Percentiles rank a stretch among this genome's conserved stretches.
These are phyloP conservation scores for Lentinula aciculospora DNA, from an alignment of 768 basidiomycete species.

Conservation along the genomic window DNA sequence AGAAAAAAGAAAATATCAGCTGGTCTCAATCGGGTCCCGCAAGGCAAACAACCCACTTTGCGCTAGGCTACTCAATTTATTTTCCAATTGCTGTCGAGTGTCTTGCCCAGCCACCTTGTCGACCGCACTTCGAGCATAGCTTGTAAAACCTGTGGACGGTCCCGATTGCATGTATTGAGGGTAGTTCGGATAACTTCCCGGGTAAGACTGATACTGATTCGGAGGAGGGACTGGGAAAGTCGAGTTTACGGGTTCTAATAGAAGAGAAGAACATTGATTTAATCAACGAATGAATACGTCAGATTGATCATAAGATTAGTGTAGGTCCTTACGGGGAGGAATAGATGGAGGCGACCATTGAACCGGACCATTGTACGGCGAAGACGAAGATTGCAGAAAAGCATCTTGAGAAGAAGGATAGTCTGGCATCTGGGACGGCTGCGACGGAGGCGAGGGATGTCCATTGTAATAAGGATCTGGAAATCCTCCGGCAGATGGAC, in stretches of 20 bases:
- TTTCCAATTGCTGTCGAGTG: conserved; percentile 44
- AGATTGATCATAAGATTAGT: neutral
- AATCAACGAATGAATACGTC: conserved; percentile 5
- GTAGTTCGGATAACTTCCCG: neutral
- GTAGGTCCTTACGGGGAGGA: conserved; percentile 31
- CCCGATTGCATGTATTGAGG: conserved; percentile 14
- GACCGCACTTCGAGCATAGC: conserved; percentile 42
- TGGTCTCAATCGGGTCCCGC: conserved; percentile 6
- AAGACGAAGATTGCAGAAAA: neutral
- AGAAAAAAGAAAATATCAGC: conserved; percentile 2
- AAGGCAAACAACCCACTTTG: conserved; percentile 37
- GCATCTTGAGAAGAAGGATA: neutral
- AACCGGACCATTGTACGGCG: conserved; percentile 5
- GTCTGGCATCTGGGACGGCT: conserved; percentile 3
- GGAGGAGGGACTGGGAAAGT: neutral
- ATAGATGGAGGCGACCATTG: conserved; percentile 22
- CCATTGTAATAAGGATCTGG: neutral
- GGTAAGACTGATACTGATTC: conserved; percentile 11
- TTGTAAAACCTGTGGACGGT: conserved; percentile 27
- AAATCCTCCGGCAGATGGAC: neutral
- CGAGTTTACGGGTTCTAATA: neutral
- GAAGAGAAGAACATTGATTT: neutral
- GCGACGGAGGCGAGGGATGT: conserved; percentile 2
- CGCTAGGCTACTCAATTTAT: conserved; percentile 36
- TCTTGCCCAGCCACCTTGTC: conserved; percentile 52